phyloP scores from a whole-genome alignment of 208 protist genomes.

The Endotrypanum monterogeii region DNA sequence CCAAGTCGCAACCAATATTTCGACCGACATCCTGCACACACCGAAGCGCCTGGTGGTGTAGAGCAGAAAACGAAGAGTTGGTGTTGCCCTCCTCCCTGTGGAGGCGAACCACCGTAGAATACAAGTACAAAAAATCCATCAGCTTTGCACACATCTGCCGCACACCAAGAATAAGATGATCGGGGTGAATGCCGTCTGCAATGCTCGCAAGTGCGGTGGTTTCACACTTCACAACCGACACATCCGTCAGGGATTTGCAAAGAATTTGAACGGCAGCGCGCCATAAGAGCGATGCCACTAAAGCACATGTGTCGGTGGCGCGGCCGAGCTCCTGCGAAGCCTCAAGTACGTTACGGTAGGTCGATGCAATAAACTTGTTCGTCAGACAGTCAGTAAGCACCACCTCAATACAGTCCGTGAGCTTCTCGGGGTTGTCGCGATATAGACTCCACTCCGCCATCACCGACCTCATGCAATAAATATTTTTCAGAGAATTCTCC shows the following conservation, averaged over 20 bases:
- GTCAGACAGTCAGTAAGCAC: conserved; percentile 70
- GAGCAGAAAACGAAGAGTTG: conserved; percentile 29
- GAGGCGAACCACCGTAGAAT: conserved; percentile 51
- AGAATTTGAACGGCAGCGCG: conserved; percentile 67
- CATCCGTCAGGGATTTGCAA: conserved; percentile 66
- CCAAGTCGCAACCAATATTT: conserved; percentile 65
- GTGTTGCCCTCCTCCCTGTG: conserved; percentile 58
- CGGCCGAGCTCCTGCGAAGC: conserved; percentile 41
- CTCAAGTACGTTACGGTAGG: conserved; percentile 73
- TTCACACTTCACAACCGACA: conserved; percentile 76
- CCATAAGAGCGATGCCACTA: conserved; percentile 72
- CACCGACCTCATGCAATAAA: conserved; percentile 68
- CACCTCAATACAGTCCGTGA: conserved; percentile 46
- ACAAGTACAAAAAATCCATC: conserved; percentile 83
- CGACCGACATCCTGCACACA: conserved; percentile 51
- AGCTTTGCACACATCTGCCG: conserved; percentile 73
- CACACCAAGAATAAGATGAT: conserved; percentile 70
- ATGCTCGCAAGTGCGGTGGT: conserved; percentile 62
- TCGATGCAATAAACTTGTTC: conserved; percentile 69
- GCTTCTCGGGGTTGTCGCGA: conserved; percentile 45
- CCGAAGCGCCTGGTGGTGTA: conserved; percentile 51
- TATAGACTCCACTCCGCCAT: conserved; percentile 76
- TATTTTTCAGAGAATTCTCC: conserved; percentile 43
- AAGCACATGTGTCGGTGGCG: conserved; percentile 30
- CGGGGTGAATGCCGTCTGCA: conserved; percentile 73